Evolutionary conservation across 2,329 filamentous ascomycete species (phyloP).

Genomic region (Xylaria hypoxylon): DNA sequence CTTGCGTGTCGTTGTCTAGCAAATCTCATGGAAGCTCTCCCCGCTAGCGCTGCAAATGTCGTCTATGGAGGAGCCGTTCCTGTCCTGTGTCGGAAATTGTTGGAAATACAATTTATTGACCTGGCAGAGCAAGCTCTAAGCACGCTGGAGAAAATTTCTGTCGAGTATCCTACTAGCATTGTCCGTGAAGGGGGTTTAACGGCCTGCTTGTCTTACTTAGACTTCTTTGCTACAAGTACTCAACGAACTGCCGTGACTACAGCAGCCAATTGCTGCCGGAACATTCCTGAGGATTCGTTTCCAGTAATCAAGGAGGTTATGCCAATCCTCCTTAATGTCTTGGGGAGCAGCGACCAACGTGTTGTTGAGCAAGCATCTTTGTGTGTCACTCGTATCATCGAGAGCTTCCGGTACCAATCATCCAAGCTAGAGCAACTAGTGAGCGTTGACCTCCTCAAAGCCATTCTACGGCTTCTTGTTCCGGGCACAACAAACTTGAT

Average conservation of each 20-base stretch:
- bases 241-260: slow-evolving; percentile 97
- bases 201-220: slow-evolving; percentile 94
- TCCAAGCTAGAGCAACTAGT: slow-evolving; percentile 92
- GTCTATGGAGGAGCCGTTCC: slow-evolving; percentile 98
- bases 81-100: slow-evolving; percentile 90
- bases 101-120: slow-evolving; percentile 98
- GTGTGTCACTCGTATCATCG: slow-evolving; percentile 94
- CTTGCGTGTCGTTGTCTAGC: slow-evolving; percentile 94
- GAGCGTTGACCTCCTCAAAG: slow-evolving; percentile 85
- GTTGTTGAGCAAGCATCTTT: slow-evolving; percentile 97
- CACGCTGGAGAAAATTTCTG: slow-evolving; percentile 96
- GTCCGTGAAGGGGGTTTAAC: slow-evolving; percentile 95
- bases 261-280: slow-evolving; percentile 97
- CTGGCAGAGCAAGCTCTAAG: slow-evolving; percentile 96
- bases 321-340: slow-evolving; percentile 91
- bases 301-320: slow-evolving; percentile 93
- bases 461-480: slow-evolving; percentile 85
- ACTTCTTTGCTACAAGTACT: slow-evolving; percentile 97
- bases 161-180: slow-evolving; percentile 94
- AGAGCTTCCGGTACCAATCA: slow-evolving; percentile 93
- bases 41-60: slow-evolving; percentile 91
- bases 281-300: slow-evolving; percentile 95
- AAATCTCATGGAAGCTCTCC: slow-evolving; percentile 96
- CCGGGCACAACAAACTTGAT: slow-evolving; percentile 97
- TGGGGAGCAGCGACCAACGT: slow-evolving; percentile 92